Percentiles rank a stretch among this genome's conserved stretches.
These are phyloP conservation scores for Candida sp. DNA, from an alignment of 1,139 yeast genomes.

Conservation along the genomic window DNA sequence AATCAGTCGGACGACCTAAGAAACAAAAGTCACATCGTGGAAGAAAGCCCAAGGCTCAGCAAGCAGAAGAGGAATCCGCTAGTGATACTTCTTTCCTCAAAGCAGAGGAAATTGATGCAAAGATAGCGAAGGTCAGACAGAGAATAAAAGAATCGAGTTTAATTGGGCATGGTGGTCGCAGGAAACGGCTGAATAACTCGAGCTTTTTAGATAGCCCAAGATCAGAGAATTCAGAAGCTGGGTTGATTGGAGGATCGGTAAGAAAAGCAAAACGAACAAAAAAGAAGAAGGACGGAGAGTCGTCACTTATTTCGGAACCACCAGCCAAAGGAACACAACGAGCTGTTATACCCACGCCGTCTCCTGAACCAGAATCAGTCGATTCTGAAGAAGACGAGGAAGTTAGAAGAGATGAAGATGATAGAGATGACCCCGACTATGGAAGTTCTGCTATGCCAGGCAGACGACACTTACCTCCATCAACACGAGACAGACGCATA, in stretches of 20 bases:
- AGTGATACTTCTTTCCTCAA: neutral
- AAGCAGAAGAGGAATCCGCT: neutral
- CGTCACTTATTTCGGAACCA: neutral
- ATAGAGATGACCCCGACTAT: conserved; percentile 1
- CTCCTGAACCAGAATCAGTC: neutral
- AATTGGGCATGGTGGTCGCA: neutral
- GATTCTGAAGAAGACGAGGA: neutral
- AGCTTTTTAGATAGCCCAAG: neutral
- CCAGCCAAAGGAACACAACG: neutral
- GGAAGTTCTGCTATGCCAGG: neutral
- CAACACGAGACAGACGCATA: neutral
- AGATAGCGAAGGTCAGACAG: conserved; percentile 1
- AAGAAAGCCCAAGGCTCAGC: conserved; percentile 1
- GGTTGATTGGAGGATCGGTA: neutral
- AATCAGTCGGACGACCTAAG: conserved; percentile 2
- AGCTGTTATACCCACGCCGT: neutral
- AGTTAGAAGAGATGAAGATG: neutral
- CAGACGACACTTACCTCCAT: neutral
- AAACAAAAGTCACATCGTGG: conserved; percentile 1
- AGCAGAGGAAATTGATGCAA: neutral
- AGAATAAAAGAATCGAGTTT: conserved; percentile 2
- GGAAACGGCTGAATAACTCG: neutral
- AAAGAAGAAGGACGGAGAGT: neutral
- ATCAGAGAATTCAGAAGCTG: neutral
- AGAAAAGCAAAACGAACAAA: neutral